Base-by-base conservation (phyloP, 345 rosid genomes). In the Pistacia atlantica region DNA sequence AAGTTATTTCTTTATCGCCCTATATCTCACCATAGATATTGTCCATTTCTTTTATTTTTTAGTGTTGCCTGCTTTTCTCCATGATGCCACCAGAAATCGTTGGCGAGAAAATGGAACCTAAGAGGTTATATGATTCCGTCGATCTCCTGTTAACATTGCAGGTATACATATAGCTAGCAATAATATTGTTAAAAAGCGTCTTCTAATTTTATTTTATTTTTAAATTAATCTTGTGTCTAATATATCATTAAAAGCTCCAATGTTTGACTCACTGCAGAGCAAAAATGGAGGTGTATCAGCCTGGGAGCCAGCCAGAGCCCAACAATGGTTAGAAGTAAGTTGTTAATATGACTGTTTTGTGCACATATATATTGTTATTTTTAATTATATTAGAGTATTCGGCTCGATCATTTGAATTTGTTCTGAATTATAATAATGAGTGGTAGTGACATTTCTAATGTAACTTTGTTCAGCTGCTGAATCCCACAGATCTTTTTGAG, bases 81-180 rank as follows among this genome's bases (percentile, higher is more conserved):
- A 78, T 76, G 83, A 85, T 88, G 90, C 81, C 85, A 49, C 80
- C 88, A 1, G 86, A 86, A 63, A 70, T 83, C 69, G 87, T 88
- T 56, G 92, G 90, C 3, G 69, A 81, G 61, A 75, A 65, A 65
- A 80, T 86, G 79, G 83, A 85, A 20, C 72, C 86, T 1, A 79
- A 78, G 59, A 67, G 73, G 33, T 45, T 86, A 16, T 82, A 76
- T 46, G 87, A 88, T 77, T 73, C 75, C 63, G 42, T 86, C 14
- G 0, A 25, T 25, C 25, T 25, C 25, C 25, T 25, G 25, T 73
- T 86, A 18, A 86, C 92, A 8, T 64, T 85, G 33, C 86, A 82
- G 72, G 89, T 86, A 42, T 51, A 42, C 4, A 10, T 61, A 28
- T 8, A n/a, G n/a, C n/a, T n/a, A n/a, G n/a, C 25, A 25, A 25